Base-by-base conservation (phyloP, 2,329 filamentous ascomycete genomes). In the Biscogniauxia marginata region DNA sequence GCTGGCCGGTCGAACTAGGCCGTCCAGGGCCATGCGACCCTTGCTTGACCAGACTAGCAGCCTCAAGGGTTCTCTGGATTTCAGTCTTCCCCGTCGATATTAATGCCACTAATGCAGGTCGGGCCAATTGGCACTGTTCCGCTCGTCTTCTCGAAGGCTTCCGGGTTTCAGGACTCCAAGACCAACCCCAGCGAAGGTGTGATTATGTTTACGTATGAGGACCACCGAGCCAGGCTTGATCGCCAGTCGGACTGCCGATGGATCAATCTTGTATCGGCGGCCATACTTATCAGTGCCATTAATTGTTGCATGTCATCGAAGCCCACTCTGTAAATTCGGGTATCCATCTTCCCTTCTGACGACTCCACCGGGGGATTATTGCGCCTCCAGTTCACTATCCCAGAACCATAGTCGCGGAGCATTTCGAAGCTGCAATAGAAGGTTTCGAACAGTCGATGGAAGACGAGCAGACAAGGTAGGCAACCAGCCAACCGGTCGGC, bases 81-180 rank as follows among this genome's bases (percentile, higher is more conserved):
- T 55, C 63, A 60, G 48, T 59, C 57, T 66, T 67, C 65, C 65
- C 65, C 64, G 64, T 63, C 58, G 58, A 62, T 61, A 58, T 57
- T 63, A 53, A 58, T 48, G 44, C 44, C 48, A 39, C 48, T 50
- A 43, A 19, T 50, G 24, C 49, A 25, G 48, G 48, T 34, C 48
- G 22, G 20, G 24, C 48, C 48, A 50, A 50, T 50, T n/a, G 48
- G 48, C 25, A n/a, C 20, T 39, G 25, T 30, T 25, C 48, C 48
- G 48, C 24, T 20, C 9, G 48, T 50, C 20, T 49, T 49, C 46
- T 30, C 23, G 46, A 30, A 23, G 21, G 7, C 24, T 50, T 30
- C 24, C 48, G 24, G 20, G 48, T 50, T 50, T 50, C 49, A 50
- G 34, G 30, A 44, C 34, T 50, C 18, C 25, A 34, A 23, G 6